Evolutionary conservation across 164 flowering plant species (phyloP).

Genomic region (Dillenia suffruticosa): DNA sequence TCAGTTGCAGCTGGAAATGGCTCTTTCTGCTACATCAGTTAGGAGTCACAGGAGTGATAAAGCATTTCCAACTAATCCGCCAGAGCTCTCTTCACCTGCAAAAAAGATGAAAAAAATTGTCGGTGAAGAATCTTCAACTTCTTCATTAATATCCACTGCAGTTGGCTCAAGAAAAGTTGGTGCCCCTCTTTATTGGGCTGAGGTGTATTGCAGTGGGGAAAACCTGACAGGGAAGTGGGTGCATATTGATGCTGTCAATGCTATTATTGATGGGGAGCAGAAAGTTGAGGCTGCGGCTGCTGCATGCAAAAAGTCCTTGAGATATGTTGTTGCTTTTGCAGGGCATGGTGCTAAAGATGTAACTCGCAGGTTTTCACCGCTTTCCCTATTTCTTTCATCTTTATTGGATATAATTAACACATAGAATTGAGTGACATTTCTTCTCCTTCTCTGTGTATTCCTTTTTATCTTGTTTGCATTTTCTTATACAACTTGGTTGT

Average conservation of each 20-base stretch:
- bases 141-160: constrained; percentile 58
- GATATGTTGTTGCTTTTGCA: constrained; percentile 97
- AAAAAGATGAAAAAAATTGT: constrained; percentile 41
- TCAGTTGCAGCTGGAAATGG: constrained; percentile 88
- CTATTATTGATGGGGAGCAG: constrained; percentile 71
- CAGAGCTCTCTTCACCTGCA: constrained; percentile 17
- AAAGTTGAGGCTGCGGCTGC: constrained; percentile 79
- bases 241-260: constrained; percentile 88
- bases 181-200: constrained; percentile 90
- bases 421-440: too few species aligned
- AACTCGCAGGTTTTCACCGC: constrained; percentile 74
- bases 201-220: constrained; percentile 82
- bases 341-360: constrained; percentile 95
- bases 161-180: constrained; percentile 80
- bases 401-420: too few species aligned
- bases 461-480: too few species aligned
- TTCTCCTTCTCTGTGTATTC: too few species aligned
- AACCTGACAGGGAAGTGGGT: constrained; percentile 93
- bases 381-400: not conserved
- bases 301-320: constrained; percentile 78
- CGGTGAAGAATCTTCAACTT: constrained; percentile 33
- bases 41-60: constrained; percentile 18
- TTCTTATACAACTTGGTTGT: too few species aligned
- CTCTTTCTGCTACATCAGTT: constrained; percentile 71
- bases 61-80: constrained; percentile 20